Base-by-base conservation (phyloP, 116 monocot species). In the Dioscorea cayenensis region DNA sequence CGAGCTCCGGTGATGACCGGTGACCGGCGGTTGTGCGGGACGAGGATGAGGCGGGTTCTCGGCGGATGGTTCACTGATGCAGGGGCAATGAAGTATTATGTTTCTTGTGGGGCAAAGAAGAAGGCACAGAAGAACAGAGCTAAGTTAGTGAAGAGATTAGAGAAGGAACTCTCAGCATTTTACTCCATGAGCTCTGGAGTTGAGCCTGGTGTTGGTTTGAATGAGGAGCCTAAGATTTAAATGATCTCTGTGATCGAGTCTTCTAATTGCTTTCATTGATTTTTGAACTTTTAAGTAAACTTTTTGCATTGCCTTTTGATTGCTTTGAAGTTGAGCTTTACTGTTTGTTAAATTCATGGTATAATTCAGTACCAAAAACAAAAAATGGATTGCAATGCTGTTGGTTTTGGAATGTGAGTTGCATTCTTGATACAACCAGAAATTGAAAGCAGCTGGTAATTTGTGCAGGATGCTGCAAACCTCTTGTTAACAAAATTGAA, bases 381-480 rank as follows among this genome's bases (percentile, higher is more conserved):
- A 38, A 38, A 38, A 38, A 38, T 6, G 38, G 38, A 38, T 38
- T 38, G 38, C 9, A 38, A 38, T 38, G 9, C 38, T 38, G 38
- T 38, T 38, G 38, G 9, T 38, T 38, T 38, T 38, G 0, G 38
- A n/a, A n/a, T n/a, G n/a, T n/a, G n/a, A n/a, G n/a, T n/a, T n/a
- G n/a, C n/a, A n/a, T n/a, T n/a, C n/a, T n/a, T n/a, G n/a, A n/a
- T n/a, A n/a, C n/a, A n/a, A n/a, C n/a, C n/a, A n/a, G n/a, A 38
- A 38, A 52, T 13, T 52, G 17, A 16, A 16, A 52, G 13, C 12
- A 13, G 52, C 16, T 3, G 10, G 36, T 38, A 36, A 3, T 17
- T 38, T 19, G 4, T 65, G 29, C 81, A 99, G 99, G 88, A 83
- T 73, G 83, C 84, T 23, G 82, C 84, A 4, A 81, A 84, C 18